Evolutionary conservation across 176 grass and related monocot species (phyloP).

Genomic region (Cymbopogon citratus): DNA sequence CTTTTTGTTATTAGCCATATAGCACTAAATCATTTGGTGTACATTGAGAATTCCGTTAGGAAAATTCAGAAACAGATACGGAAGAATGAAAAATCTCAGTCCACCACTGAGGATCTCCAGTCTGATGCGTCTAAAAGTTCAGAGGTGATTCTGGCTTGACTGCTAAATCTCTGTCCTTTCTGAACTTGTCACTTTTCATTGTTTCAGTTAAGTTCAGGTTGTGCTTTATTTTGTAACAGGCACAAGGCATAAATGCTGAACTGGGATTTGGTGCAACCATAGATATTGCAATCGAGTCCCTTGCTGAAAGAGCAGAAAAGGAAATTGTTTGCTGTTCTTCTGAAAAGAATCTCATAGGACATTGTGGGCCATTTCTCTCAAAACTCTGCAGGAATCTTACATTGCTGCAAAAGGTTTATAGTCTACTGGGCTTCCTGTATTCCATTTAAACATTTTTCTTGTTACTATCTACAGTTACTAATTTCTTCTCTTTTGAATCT

Average conservation of each 20-base stretch:
- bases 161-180: slow-evolving; percentile 10
- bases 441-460: slow-evolving; percentile 6
- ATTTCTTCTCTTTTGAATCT: slow-evolving; percentile 25
- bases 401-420: slow-evolving; percentile 74
- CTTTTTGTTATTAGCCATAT: slow-evolving; percentile 82
- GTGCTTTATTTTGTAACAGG: slow-evolving; percentile 34
- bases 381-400: slow-evolving; percentile 80
- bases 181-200: neutral
- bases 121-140: slow-evolving; percentile 32
- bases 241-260: slow-evolving; percentile 85
- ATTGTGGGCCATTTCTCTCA: slow-evolving; percentile 79
- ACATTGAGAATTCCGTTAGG: slow-evolving; percentile 74
- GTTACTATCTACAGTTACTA: neutral
- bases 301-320: slow-evolving; percentile 20
- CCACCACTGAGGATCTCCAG: slow-evolving; percentile 22
- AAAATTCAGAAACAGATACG: slow-evolving; percentile 83
- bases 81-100: slow-evolving; percentile 54
- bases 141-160: slow-evolving; percentile 43
- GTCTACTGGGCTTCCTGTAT: neutral
- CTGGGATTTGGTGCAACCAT: slow-evolving; percentile 65
- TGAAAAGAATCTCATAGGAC: slow-evolving; percentile 72
- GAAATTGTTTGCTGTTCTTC: slow-evolving; percentile 11
- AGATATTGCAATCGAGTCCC: slow-evolving; percentile 74
- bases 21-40: slow-evolving; percentile 89
- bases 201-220: neutral